Evolutionary conservation across 2,329 filamentous ascomycete species (phyloP).

Genomic region (Leptographium procerum): DNA sequence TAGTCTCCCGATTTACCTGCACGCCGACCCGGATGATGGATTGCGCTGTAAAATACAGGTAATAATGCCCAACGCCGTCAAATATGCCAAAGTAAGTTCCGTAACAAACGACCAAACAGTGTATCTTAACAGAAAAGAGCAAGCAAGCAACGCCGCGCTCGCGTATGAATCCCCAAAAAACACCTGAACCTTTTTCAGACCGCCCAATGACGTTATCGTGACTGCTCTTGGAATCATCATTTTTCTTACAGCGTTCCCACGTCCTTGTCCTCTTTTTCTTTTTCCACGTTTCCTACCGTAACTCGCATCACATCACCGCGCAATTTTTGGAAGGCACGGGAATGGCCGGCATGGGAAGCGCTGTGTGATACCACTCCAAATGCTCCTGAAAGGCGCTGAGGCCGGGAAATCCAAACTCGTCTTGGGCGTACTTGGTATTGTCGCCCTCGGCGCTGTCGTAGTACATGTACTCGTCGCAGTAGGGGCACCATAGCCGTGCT

Average conservation of each 20-base stretch:
- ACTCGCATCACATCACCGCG: constrained; percentile 14
- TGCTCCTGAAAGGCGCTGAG: constrained; percentile 40
- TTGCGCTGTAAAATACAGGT: not conserved
- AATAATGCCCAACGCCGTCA: not conserved
- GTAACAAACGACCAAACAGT: not conserved
- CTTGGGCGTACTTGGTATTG: constrained; percentile 31
- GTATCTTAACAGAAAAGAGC: not conserved
- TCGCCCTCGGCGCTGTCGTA: constrained; percentile 41
- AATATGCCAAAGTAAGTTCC: not conserved
- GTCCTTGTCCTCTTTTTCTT: no score
- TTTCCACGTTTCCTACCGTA: no score
- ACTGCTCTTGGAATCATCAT: not conserved
- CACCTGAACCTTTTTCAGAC: not conserved
- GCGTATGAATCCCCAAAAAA: not conserved
- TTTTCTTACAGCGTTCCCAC: not conserved
- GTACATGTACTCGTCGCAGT: constrained; percentile 43
- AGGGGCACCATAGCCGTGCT: constrained; percentile 40
- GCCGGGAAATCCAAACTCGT: constrained; percentile 36
- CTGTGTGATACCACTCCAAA: constrained; percentile 44
- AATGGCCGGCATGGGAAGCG: constrained; percentile 25
- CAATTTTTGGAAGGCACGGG: constrained; percentile 28
- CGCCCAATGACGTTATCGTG: not conserved
- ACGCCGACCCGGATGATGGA: no score
- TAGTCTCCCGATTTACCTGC: not conserved
- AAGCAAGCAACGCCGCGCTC: not conserved